Evolutionary conservation across 2,329 filamentous ascomycete species (phyloP), one percentile per base, ranked within the genome.

Genomic region (Cercospora sp.): DNA sequence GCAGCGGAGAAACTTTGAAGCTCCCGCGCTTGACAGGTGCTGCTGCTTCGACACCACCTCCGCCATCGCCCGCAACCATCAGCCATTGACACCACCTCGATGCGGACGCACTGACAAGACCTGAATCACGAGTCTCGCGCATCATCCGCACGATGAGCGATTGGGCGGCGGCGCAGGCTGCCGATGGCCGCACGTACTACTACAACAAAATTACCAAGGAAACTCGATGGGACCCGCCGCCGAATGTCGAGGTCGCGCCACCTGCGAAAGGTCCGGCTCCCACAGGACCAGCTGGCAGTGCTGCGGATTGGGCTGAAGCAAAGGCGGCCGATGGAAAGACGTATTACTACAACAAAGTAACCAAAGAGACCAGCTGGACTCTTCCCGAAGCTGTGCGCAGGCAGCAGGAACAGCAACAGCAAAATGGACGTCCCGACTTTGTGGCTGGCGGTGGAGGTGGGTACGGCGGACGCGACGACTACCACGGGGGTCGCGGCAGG

Each of bases 151-250:
- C 57, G 8, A 77, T 77, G 75, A 71, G 72, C 60, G 71, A 53
- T 16, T 78, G 77, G 77, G 68, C 68, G 21, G 71, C 73, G 61
- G 72, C 74, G 57, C 70, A 70, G 63, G 67, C 76, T 37, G 68
- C 71, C 18, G 76, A 76, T 77, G 94, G 94, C 72, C 89, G 92
- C 73, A 85, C 89, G 58, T 99, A 99, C 80, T 99, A 96, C 80
- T 97, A 94, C 84, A 97, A 99, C 79, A 82, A 89, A 12, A 82
- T 88, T 69, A 97, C 93, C 16, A 96, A 96, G 78, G 88, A 86
- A 71, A 98, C 95, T 34, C 91, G 94, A 86, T 99, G 95, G 95
- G 90, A 89, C 49, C 98, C 97, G 82, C 96, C 95, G 3, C 87
- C 91, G 77, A 95, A 97, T 51, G 75, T 73, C 68, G 73, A 74